These are phyloP conservation scores for Penicillium longicatenatum DNA, from an alignment of 495 filamentous ascomycete species.

Conservation along the genomic window DNA sequence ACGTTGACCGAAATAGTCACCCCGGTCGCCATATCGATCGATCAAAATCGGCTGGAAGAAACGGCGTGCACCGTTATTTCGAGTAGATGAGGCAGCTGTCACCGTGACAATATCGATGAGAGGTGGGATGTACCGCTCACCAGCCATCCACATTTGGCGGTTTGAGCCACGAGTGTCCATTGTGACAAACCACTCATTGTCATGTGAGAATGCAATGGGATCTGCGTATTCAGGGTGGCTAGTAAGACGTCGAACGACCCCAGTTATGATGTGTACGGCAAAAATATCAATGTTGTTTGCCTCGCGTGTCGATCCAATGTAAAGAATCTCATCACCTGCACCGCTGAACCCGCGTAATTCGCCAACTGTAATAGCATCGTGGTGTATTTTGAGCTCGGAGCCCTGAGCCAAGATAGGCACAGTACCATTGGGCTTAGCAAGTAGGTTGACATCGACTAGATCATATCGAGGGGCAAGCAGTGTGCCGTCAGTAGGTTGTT, in stretches of 20 bases:
- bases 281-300: slow-evolving; percentile 30
- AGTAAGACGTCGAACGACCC: slow-evolving; percentile 24
- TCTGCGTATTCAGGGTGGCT: slow-evolving; percentile 30
- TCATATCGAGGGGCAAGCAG: slow-evolving; percentile 23
- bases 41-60: slow-evolving; percentile 29
- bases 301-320: slow-evolving; percentile 23
- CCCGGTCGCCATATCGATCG: slow-evolving; percentile 16
- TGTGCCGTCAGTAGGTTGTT: slow-evolving; percentile 12
- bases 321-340: slow-evolving; percentile 22
- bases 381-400: slow-evolving; percentile 9
- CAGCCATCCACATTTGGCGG: slow-evolving; percentile 28
- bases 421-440: slow-evolving; percentile 9
- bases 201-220: slow-evolving; percentile 24
- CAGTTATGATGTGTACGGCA: slow-evolving; percentile 23
- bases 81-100: slow-evolving; percentile 19
- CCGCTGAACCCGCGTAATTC: slow-evolving; percentile 29
- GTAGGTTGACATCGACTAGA: slow-evolving; percentile 22
- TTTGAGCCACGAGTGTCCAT: slow-evolving; percentile 25
- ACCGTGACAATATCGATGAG: slow-evolving; percentile 19
- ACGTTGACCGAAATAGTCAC: slow-evolving; percentile 26
- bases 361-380: slow-evolving; percentile 23
- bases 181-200: slow-evolving; percentile 24
- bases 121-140: slow-evolving; percentile 24
- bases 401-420: slow-evolving; percentile 7
- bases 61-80: slow-evolving; percentile 26